These are phyloP conservation scores for Fraxinus quadrangulata DNA, from an alignment of 257 asterid genomes.

Conservation along the genomic window DNA sequence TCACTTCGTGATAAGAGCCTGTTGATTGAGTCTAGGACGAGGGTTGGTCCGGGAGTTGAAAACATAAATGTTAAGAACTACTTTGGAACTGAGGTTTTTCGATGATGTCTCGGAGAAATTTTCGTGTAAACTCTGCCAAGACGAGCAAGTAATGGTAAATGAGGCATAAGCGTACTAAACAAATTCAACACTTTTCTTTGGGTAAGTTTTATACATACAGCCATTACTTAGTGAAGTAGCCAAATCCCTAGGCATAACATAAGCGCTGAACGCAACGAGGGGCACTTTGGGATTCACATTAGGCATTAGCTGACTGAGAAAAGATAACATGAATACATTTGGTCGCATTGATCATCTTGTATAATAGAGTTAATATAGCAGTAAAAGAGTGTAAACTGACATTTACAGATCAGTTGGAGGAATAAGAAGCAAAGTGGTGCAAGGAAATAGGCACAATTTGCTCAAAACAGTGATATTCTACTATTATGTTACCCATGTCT, in stretches of 20 bases:
- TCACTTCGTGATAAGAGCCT: constrained; percentile 36
- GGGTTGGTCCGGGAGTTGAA: constrained; percentile 40
- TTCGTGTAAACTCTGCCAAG: constrained; percentile 35
- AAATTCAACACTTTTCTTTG: constrained; percentile 18
- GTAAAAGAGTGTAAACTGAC: not conserved
- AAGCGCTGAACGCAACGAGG: constrained; percentile 12
- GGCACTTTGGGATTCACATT: constrained; percentile 13
- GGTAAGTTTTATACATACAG: constrained; percentile 35
- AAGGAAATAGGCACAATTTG: not conserved
- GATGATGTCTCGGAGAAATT: constrained; percentile 31
- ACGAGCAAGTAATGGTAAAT: constrained; percentile 12
- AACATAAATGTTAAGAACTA: constrained; percentile 34
- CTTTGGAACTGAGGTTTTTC: constrained; percentile 33
- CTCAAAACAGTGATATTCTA: not conserved
- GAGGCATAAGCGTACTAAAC: not conserved
- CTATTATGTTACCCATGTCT: not conserved
- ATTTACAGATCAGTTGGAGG: not conserved
- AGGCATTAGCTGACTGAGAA: constrained; percentile 25
- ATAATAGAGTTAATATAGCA: not conserved
- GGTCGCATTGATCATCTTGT: not conserved
- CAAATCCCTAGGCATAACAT: constrained; percentile 30
- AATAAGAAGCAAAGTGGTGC: constrained; percentile 4
- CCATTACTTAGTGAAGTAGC: constrained; percentile 38
- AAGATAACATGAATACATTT: constrained; percentile 9
- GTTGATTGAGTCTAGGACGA: constrained; percentile 50